A percentile compares a stretch with the other conserved stretches of the same genome.
Conservation (phyloP, 352 stramenopile genomes). For the Plasmopara muralis region DNA sequence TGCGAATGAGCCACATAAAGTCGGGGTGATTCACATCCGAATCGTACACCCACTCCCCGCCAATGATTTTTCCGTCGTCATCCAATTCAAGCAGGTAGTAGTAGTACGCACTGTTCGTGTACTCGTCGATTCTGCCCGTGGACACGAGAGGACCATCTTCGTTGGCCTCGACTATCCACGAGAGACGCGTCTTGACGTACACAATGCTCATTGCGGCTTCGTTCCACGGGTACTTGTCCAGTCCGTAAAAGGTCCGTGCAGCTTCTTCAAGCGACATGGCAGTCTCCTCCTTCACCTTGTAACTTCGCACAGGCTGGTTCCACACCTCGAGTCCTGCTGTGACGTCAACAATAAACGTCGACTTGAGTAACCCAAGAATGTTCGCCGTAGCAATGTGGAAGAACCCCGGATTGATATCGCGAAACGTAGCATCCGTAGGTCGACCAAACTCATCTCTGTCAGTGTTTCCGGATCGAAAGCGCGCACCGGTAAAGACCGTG, state of each 20-base stretch:
- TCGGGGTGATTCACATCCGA: slow-evolving; percentile 30
- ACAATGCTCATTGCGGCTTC: slow-evolving; percentile 27
- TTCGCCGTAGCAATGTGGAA: slow-evolving; percentile 43
- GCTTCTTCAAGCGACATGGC: slow-evolving; percentile 27
- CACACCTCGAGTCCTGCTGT: slow-evolving; percentile 31
- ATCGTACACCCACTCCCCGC: slow-evolving; percentile 33
- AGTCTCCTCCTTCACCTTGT: slow-evolving; percentile 34
- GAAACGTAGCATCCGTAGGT: slow-evolving; percentile 26
- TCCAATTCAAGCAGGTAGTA: slow-evolving; percentile 38
- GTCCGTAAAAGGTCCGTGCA: slow-evolving; percentile 29
- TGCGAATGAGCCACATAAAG: slow-evolving; percentile 29
- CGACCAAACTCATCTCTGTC: slow-evolving; percentile 36
- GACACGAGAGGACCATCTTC: slow-evolving; percentile 28
- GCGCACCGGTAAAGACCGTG: slow-evolving; percentile 37
- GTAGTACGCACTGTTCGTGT: slow-evolving; percentile 25
- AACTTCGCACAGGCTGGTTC: slow-evolving; percentile 51
- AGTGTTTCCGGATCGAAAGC: slow-evolving; percentile 21
- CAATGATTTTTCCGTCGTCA: slow-evolving; percentile 23
- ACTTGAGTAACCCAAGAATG: slow-evolving; percentile 31
- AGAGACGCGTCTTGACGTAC: slow-evolving; percentile 35
- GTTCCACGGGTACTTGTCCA: slow-evolving; percentile 45
- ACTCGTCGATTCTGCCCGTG: slow-evolving; percentile 14
- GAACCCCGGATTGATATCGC: slow-evolving; percentile 39
- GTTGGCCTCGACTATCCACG: slow-evolving; percentile 35
- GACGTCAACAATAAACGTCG: slow-evolving; percentile 42